Evolutionary conservation across 139 green algal species (phyloP).

Genomic region (Chlamydomonas eustigma): DNA sequence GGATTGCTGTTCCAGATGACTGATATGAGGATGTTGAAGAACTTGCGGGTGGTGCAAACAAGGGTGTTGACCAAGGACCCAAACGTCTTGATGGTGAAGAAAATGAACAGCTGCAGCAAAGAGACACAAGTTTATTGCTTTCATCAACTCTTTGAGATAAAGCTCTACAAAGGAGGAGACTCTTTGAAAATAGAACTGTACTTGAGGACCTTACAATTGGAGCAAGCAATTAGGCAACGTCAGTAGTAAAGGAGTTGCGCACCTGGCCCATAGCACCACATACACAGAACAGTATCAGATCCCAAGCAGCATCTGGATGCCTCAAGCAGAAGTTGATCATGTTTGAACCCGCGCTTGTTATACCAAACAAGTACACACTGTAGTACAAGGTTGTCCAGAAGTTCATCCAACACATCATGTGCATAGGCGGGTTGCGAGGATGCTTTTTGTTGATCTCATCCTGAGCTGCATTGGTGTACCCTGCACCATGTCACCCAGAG

Average conservation of each 20-base stretch:
- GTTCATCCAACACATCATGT: conserved; percentile 99
- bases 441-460: conserved; percentile 78
- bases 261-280: conserved; percentile 79
- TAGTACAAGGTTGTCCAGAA: conserved; percentile 84
- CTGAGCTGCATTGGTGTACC: conserved; percentile 92
- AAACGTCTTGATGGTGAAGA: conserved; percentile 91
- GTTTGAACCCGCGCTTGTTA: conserved; percentile 20
- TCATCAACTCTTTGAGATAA: no score
- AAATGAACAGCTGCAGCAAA: conserved; percentile 92
- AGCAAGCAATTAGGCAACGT: no score
- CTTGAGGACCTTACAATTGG: no score
- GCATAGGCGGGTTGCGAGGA: conserved; percentile 60
- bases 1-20: conserved; percentile 59
- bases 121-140: no score
- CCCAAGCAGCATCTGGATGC: conserved; percentile 65
- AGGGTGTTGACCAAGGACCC: conserved; percentile 86
- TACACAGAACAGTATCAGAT: conserved; percentile 88
- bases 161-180: no score
- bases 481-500: no score
- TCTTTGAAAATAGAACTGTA: no score
- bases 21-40: conserved; percentile 94
- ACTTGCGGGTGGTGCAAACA: conserved; percentile 97
- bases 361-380: conserved; percentile 67
- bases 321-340: conserved; percentile 46
- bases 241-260: no score